These are phyloP conservation scores for Citrus cavaleriei DNA, from an alignment of 345 rosid genomes.

Conservation along the genomic window DNA sequence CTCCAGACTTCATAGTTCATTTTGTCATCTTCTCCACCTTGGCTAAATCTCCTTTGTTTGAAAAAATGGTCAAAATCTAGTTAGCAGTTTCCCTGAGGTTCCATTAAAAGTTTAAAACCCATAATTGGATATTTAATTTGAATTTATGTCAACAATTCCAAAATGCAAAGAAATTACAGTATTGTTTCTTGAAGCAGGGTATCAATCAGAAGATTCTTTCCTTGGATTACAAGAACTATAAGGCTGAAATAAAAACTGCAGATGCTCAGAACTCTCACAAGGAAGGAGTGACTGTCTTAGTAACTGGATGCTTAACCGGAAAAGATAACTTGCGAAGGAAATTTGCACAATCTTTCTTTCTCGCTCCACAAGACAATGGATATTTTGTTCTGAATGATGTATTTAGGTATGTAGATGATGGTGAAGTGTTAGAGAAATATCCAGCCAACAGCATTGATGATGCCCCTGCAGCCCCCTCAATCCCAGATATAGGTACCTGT, in stretches of 20 bases:
- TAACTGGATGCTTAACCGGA: constrained; percentile 81
- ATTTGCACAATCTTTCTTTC: constrained; percentile 83
- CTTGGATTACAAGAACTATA: constrained; percentile 49
- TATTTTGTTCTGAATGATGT: constrained; percentile 88
- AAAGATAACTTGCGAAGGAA: constrained; percentile 69
- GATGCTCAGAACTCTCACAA: constrained; percentile 77
- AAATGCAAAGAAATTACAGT: background rate
- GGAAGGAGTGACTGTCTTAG: constrained; percentile 76
- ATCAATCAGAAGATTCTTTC: constrained; percentile 58
- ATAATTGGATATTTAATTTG: background rate
- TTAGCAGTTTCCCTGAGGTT: background rate
- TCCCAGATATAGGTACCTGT: constrained; percentile 44
- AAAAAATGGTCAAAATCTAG: background rate
- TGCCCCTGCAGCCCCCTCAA: constrained; percentile 29
- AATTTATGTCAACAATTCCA: background rate
- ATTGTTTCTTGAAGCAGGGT: constrained; percentile 30
- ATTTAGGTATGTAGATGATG: constrained; percentile 74
- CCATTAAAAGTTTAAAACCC: background rate
- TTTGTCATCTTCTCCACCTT: background rate
- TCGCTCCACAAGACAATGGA: constrained; percentile 90
- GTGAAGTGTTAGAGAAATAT: constrained; percentile 30
- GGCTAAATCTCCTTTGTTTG: background rate
- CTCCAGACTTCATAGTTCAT: constrained; percentile 10
- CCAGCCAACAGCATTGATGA: constrained; percentile 34
- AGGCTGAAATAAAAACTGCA: constrained; percentile 86